These are phyloP conservation scores for Coniella lustricola DNA, from an alignment of 2,329 filamentous ascomycete genomes.

Conservation along the genomic window DNA sequence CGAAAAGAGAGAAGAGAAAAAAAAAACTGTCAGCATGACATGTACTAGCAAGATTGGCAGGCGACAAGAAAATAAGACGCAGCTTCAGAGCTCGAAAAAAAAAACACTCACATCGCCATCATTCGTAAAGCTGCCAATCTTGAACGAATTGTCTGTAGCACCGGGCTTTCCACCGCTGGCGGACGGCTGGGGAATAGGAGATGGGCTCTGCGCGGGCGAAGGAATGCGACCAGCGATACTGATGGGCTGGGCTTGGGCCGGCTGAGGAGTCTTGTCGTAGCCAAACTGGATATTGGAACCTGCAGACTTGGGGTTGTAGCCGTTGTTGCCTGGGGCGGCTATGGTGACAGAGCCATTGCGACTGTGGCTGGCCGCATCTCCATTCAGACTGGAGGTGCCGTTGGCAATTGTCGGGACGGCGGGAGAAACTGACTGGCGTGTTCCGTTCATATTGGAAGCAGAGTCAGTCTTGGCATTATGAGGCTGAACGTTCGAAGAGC, in stretches of 20 bases:
- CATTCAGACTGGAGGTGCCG: conserved; percentile 61
- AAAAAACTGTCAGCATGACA: conserved; percentile 13
- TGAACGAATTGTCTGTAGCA: conserved; percentile 51
- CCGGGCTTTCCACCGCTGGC: conserved; percentile 74
- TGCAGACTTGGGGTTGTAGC: conserved; percentile 54
- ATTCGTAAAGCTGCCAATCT: conserved; percentile 71
- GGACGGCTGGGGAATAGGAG: conserved; percentile 83
- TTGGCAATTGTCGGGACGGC: conserved; percentile 55
- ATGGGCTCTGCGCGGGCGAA: conserved; percentile 82
- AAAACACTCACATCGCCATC: conserved; percentile 67
- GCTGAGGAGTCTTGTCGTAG: conserved; percentile 64
- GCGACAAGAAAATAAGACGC: too few relatives aligned
- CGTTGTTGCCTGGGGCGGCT: conserved; percentile 70
- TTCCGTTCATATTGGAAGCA: conserved; percentile 71
- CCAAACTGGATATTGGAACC: conserved; percentile 66
- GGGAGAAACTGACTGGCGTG: conserved; percentile 66
- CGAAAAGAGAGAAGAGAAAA: too few relatives aligned
- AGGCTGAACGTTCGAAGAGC: conserved; percentile 44
- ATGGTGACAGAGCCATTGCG: conserved; percentile 90
- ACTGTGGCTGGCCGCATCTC: conserved; percentile 62
- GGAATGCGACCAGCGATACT: conserved; percentile 63
- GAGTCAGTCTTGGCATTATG: conserved; percentile 59
- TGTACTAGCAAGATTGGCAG: conserved; percentile 12
- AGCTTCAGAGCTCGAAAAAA: too few relatives aligned
- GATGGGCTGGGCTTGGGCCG: conserved; percentile 48